A percentile compares a stretch with the other conserved stretches of the same genome.
phyloP scores from a whole-genome alignment of 2,329 filamentous ascomycete species.

The Periconia sp. region DNA sequence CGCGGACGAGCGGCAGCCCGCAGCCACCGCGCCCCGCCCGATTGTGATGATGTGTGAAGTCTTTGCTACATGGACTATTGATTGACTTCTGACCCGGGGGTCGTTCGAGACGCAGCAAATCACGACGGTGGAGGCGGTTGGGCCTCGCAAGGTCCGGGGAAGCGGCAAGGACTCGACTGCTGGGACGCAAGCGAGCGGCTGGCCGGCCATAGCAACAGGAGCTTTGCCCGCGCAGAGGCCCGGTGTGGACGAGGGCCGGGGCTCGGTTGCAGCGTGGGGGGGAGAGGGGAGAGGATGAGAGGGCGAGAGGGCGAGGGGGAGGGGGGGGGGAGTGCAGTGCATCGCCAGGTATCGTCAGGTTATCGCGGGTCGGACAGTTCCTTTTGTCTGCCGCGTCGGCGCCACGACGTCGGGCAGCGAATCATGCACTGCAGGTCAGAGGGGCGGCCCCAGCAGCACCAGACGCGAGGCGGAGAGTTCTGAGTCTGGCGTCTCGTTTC shows the following conservation, averaged over 20 bases:
- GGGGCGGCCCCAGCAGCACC: slow-evolving; percentile 30
- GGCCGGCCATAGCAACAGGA: slow-evolving; percentile 19
- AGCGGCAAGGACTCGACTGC: slow-evolving; percentile 31
- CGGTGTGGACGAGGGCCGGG: slow-evolving; percentile 15
- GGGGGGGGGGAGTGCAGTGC: slow-evolving; percentile 13
- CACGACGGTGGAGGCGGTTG: slow-evolving; percentile 7
- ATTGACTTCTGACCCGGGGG: no score
- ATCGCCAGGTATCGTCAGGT: no score
- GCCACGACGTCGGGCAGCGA: slow-evolving; percentile 32
- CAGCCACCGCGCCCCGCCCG: slow-evolving; percentile 27
- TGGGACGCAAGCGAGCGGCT: slow-evolving; percentile 28
- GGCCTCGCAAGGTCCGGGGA: no score
- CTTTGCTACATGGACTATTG: no score
- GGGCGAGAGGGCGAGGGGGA: slow-evolving; percentile 6
- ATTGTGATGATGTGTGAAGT: no score
- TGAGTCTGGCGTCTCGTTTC: no score
- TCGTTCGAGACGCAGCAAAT: slow-evolving; percentile 12
- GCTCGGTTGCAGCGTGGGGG: slow-evolving; percentile 37
- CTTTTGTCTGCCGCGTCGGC: slow-evolving; percentile 33
- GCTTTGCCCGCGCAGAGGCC: slow-evolving; percentile 11
- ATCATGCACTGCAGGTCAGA: slow-evolving; percentile 36
- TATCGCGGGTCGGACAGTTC: slow-evolving; percentile 32
- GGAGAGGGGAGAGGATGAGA: background rate
- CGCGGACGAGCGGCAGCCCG: slow-evolving; percentile 29
- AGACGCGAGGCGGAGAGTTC: slow-evolving; percentile 28